These are phyloP conservation scores for Chrysosporium keratinophilum DNA, from an alignment of 2,329 filamentous ascomycete genomes.

Conservation along the genomic window DNA sequence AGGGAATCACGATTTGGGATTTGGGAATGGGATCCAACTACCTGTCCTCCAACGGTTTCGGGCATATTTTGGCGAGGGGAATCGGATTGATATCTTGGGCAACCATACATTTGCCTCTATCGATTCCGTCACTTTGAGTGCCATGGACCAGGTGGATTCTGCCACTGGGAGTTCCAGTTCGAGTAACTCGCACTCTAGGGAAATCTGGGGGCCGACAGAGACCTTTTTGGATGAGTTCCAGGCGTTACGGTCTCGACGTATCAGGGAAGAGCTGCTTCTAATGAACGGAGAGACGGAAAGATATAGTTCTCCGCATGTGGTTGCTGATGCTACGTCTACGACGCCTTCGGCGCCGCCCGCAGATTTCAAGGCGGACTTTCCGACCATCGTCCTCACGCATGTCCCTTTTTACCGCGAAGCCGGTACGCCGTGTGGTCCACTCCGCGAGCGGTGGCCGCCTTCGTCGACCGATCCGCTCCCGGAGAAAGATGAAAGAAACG, in stretches of 20 bases:
- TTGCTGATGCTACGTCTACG: constrained; percentile 49
- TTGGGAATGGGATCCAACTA: constrained; percentile 72
- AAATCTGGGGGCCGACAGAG: constrained; percentile 64
- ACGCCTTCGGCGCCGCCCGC: constrained; percentile 13
- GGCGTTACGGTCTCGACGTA: constrained; percentile 54
- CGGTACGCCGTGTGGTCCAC: constrained; percentile 76
- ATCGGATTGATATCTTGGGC: constrained; percentile 78
- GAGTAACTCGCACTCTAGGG: constrained; percentile 42
- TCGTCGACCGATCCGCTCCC: constrained; percentile 49
- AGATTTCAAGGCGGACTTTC: constrained; percentile 48
- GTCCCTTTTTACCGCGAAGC: constrained; percentile 76
- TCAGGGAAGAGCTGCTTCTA: constrained; percentile 56
- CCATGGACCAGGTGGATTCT: constrained; percentile 49
- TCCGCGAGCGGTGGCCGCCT: constrained; percentile 74
- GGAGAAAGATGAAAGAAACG: constrained; percentile 58
- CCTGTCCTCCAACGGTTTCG: constrained; percentile 74
- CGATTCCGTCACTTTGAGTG: constrained; percentile 79
- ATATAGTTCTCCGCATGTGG: constrained; percentile 47
- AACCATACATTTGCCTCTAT: constrained; percentile 94
- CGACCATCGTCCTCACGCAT: constrained; percentile 80
- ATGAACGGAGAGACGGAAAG: constrained; percentile 52
- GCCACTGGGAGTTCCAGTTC: constrained; percentile 38
- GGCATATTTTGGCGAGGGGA: constrained; percentile 82
- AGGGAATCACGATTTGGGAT: constrained; percentile 91
- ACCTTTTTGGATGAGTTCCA: constrained; percentile 64